phyloP scores from a whole-genome alignment of 169 alveolate genomes.

The Plasmodium relictum region DNA sequence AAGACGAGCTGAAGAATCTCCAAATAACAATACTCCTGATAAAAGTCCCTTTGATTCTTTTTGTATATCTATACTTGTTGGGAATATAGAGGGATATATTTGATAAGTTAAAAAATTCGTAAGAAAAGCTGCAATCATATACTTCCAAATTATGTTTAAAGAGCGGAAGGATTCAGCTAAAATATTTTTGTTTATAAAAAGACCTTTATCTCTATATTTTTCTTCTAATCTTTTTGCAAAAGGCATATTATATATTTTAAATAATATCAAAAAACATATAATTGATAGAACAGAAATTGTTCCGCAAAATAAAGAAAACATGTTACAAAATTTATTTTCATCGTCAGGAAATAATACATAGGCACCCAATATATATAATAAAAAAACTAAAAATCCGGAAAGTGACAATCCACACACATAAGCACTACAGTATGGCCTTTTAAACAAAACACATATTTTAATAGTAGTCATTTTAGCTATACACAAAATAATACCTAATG shows the following conservation, averaged over 20 bases:
- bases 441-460: constrained; percentile 32
- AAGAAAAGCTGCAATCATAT: constrained; percentile 7
- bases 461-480: constrained; percentile 38
- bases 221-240: constrained; percentile 23
- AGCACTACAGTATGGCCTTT: constrained; percentile 29
- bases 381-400: constrained; percentile 35
- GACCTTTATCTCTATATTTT: constrained; percentile 30
- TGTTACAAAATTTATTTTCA: constrained; percentile 24
- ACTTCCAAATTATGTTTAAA: constrained; percentile 14
- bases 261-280: constrained; percentile 17
- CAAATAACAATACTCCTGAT: constrained; percentile 25
- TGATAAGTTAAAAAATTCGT: constrained; percentile 28
- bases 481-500: constrained; percentile 24
- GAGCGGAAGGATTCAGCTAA: constrained; percentile 17
- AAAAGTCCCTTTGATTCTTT: constrained; percentile 40
- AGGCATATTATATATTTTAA: constrained; percentile 2
- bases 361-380: constrained; percentile 35
- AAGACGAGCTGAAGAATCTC: constrained; percentile 36
- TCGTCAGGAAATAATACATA: constrained; percentile 37
- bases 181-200: constrained; percentile 6
- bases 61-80: constrained; percentile 2
- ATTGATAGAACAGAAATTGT: background rate
- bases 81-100: constrained; percentile 44
- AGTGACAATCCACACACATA: constrained; percentile 47
- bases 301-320: constrained; percentile 33